phyloP scores from a whole-genome alignment of 306 rosid species.

The Lagenaria siceraria region DNA sequence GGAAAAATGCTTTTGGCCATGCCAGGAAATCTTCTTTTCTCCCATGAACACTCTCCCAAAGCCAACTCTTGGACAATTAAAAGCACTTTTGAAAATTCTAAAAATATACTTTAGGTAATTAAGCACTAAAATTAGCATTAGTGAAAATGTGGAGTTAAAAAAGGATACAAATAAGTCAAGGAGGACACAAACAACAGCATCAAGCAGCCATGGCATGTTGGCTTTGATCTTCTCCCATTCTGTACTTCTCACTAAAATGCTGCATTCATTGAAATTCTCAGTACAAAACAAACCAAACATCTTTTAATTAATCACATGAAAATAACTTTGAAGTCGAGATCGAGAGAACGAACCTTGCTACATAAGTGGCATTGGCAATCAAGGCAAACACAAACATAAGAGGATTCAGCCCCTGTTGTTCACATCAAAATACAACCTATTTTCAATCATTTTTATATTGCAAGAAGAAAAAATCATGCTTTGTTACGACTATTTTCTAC shows the following conservation, averaged over 20 bases:
- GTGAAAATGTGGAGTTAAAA: background rate
- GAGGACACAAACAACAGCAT: conserved; percentile 72
- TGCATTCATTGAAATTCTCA: conserved; percentile 13
- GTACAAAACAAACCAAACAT: background rate
- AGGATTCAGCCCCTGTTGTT: conserved; percentile 74
- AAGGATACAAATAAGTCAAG: conserved; percentile 94
- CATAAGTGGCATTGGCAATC: conserved; percentile 67
- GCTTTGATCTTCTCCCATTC: conserved; percentile 80
- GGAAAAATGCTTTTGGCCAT: too few relatives aligned
- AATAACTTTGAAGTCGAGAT: background rate
- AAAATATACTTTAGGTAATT: too few relatives aligned
- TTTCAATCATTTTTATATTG: background rate
- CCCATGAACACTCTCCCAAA: too few relatives aligned
- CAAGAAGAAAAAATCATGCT: too few relatives aligned
- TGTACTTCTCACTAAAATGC: conserved; percentile 61
- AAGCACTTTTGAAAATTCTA: too few relatives aligned
- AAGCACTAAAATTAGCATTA: background rate
- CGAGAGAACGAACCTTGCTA: conserved; percentile 41
- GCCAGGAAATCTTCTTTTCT: too few relatives aligned
- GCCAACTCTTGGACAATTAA: too few relatives aligned
- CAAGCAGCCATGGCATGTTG: conserved; percentile 86
- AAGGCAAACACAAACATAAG: conserved; percentile 87
- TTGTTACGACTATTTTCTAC: too few relatives aligned
- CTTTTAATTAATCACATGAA: background rate
- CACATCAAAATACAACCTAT: background rate